Conservation (phyloP, 2,329 filamentous ascomycete genomes). For the Fusarium sp. region DNA sequence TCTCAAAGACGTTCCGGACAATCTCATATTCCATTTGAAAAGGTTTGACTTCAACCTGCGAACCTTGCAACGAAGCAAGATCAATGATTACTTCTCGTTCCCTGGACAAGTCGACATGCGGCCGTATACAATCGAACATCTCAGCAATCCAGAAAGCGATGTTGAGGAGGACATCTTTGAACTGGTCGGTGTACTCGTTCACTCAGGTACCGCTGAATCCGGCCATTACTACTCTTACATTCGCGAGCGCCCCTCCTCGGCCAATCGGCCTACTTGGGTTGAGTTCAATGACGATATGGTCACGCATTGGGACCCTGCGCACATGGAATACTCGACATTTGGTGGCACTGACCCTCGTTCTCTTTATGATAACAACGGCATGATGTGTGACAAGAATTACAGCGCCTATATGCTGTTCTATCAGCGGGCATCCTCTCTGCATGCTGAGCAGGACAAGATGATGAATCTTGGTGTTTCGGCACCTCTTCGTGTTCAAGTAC, state of each 20-base stretch:
- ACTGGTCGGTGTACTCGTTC: slow-evolving; percentile 93
- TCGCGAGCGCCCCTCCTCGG: slow-evolving; percentile 76
- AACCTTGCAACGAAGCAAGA: slow-evolving; percentile 86
- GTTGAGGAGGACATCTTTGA: slow-evolving; percentile 83
- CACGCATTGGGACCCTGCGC: slow-evolving; percentile 77
- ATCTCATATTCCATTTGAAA: slow-evolving; percentile 95
- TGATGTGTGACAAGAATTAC: slow-evolving; percentile 75
- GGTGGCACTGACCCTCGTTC: slow-evolving; percentile 74
- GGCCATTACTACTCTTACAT: slow-evolving; percentile 99
- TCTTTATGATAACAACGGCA: slow-evolving; percentile 60
- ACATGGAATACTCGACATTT: slow-evolving; percentile 83
- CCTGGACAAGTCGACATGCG: slow-evolving; percentile 86
- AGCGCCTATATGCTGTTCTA: slow-evolving; percentile 99
- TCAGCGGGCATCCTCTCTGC: slow-evolving; percentile 79
- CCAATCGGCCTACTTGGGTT: slow-evolving; percentile 74
- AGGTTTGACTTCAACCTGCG: slow-evolving; percentile 85
- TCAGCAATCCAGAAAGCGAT: slow-evolving; percentile 72
- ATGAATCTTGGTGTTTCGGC: slow-evolving; percentile 48
- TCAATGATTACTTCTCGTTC: slow-evolving; percentile 95
- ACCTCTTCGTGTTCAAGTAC: slow-evolving; percentile 60
- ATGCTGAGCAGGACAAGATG: slow-evolving; percentile 64
- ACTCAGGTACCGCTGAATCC: slow-evolving; percentile 91
- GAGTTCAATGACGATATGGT: slow-evolving; percentile 96
- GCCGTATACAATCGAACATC: slow-evolving; percentile 88
- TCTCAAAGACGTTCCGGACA: slow-evolving; percentile 91